Percentiles rank a stretch among this genome's conserved stretches.
These are phyloP conservation scores for Neostapfia colusana DNA, from an alignment of 176 grass and related monocot species.

Conservation along the genomic window DNA sequence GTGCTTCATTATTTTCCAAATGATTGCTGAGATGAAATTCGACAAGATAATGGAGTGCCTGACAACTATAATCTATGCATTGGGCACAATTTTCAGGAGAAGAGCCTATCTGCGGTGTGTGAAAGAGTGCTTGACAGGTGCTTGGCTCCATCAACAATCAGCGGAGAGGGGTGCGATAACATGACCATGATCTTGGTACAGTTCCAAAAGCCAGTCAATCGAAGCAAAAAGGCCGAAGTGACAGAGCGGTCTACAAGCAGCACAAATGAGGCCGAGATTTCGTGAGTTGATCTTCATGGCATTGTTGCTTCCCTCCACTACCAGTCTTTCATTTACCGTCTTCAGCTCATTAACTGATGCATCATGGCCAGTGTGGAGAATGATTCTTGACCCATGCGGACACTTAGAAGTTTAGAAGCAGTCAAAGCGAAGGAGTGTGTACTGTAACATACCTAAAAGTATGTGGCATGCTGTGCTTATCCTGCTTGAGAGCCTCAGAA, in stretches of 20 bases:
- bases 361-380: slow-evolving; percentile 29
- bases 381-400: not conserved
- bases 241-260: slow-evolving; percentile 31
- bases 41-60: not conserved
- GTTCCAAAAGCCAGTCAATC: slow-evolving; percentile 56
- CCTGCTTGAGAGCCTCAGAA: slow-evolving; percentile 2
- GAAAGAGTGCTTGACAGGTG: slow-evolving; percentile 86
- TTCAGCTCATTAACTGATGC: not conserved
- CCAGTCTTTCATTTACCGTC: not conserved
- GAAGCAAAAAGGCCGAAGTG: slow-evolving; percentile 23
- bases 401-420: not conserved
- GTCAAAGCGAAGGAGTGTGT: not conserved
- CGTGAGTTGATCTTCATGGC: slow-evolving; percentile 21
- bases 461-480: slow-evolving; percentile 13
- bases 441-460: not conserved
- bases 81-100: slow-evolving; percentile 57
- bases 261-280: slow-evolving; percentile 19
- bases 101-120: slow-evolving; percentile 69
- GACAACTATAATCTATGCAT: not conserved
- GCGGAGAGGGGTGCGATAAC: slow-evolving; percentile 81
- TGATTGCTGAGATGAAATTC: not conserved
- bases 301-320: not conserved
- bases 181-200: slow-evolving; percentile 99
- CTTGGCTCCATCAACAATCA: slow-evolving; percentile 71
- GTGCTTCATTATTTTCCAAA: slow-evolving; percentile 24